Percentiles rank a stretch among this genome's conserved stretches.
Evolutionary conservation across 164 flowering plant genomes (phyloP).

Genomic region (Stephania yunnanensis): DNA sequence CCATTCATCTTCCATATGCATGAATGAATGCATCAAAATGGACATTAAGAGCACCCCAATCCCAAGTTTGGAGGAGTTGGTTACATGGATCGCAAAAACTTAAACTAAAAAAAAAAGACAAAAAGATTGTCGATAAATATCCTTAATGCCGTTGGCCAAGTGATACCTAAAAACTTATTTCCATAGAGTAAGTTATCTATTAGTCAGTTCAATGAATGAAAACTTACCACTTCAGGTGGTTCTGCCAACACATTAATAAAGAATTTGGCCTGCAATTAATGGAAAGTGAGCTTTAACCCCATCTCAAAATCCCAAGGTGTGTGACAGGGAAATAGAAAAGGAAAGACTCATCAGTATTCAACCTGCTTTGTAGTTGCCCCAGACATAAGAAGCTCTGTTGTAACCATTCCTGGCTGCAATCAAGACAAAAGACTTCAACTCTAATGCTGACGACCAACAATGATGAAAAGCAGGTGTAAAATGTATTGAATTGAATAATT

Average conservation of each 20-base stretch:
- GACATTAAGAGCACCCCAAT: too few species aligned
- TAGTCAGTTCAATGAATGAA: not conserved
- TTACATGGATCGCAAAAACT: too few species aligned
- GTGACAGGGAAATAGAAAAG: not conserved
- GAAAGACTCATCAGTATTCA: not conserved
- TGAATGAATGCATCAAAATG: too few species aligned
- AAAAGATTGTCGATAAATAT: too few species aligned
- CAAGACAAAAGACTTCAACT: not conserved
- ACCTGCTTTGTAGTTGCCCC: conserved; percentile 97
- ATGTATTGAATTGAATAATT: not conserved
- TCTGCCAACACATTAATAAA: conserved; percentile 93
- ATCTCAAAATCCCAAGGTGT: not conserved
- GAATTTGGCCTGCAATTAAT: conserved; percentile 76
- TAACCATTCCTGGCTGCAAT: conserved; percentile 97
- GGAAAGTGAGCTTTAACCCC: not conserved
- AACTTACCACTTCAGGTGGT: conserved; percentile 86
- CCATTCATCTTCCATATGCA: too few species aligned
- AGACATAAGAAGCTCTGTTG: conserved; percentile 95
- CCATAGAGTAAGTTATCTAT: not conserved
- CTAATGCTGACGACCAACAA: not conserved
- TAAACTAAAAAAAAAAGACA: too few species aligned
- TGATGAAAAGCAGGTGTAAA: not conserved
- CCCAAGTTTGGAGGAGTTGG: too few species aligned
- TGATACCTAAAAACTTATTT: not conserved
- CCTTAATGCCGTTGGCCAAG: not conserved